Conservation (phyloP, 257 asterid genomes). For the Verbena officinalis region DNA sequence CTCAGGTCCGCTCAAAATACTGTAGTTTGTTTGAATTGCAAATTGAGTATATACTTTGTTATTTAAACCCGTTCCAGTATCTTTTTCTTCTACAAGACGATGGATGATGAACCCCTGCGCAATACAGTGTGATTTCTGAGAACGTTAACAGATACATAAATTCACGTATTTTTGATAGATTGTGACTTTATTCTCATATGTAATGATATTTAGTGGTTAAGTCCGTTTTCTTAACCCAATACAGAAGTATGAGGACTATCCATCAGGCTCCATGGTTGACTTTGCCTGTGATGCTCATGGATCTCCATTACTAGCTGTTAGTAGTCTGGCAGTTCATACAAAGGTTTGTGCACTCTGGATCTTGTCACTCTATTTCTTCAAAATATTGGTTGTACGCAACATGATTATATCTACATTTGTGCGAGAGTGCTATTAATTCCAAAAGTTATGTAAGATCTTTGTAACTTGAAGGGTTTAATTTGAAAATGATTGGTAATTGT, state of each 20-base stretch:
- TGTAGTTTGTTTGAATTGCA: background rate
- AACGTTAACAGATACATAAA: no score
- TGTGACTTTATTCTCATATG: background rate
- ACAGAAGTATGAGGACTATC: constrained; percentile 92
- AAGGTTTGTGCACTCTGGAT: constrained; percentile 52
- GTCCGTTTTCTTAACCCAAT: constrained; percentile 21
- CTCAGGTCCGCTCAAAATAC: constrained; percentile 47
- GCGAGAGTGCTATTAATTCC: background rate
- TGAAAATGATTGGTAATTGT: constrained; percentile 22
- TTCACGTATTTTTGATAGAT: no score
- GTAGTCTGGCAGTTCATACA: constrained; percentile 84
- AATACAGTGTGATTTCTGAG: no score
- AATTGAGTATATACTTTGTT: background rate
- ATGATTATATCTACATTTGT: background rate
- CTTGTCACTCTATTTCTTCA: constrained; percentile 2
- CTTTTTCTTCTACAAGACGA: background rate
- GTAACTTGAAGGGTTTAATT: background rate
- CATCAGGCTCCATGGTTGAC: constrained; percentile 95
- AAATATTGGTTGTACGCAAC: background rate
- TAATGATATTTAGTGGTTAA: constrained; percentile 10
- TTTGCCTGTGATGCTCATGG: constrained; percentile 93
- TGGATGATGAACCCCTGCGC: background rate
- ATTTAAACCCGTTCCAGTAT: background rate
- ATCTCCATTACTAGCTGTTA: constrained; percentile 83
- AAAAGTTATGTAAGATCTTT: constrained; percentile 21